Percentiles rank a stretch among this genome's conserved stretches.
These are phyloP conservation scores for Turritis glabra DNA, from an alignment of 345 rosid species.

Conservation along the genomic window DNA sequence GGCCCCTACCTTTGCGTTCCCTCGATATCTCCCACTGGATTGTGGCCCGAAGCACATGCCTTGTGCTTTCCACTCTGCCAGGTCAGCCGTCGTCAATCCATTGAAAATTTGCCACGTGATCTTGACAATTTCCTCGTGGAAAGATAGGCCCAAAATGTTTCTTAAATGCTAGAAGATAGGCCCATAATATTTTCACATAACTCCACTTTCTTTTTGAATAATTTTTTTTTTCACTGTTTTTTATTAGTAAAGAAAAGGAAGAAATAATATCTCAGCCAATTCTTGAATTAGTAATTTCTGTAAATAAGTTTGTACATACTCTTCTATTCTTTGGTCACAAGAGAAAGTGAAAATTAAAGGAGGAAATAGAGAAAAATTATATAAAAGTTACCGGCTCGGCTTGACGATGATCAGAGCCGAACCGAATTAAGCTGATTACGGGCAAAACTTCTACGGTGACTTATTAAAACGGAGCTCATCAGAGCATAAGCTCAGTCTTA, in stretches of 20 bases:
- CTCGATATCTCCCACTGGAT: conserved; percentile 27
- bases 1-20: conserved; percentile 25
- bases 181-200: background rate
- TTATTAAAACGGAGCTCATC: background rate
- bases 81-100: background rate
- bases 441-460: conserved; percentile 16
- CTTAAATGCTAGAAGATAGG: background rate
- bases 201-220: background rate
- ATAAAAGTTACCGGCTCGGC: conserved; percentile 11
- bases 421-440: background rate
- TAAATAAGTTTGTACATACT: conserved; percentile 28
- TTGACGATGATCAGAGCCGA: background rate
- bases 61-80: background rate
- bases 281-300: background rate
- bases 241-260: too few species aligned
- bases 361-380: background rate
- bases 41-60: conserved; percentile 23
- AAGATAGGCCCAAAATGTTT: conserved; percentile 17
- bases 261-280: conserved; percentile 3
- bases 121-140: background rate
- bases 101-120: background rate
- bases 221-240: background rate
- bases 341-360: background rate
- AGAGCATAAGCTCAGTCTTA: conserved; percentile 60
- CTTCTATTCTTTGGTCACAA: conserved; percentile 18